A percentile compares a stretch with the other conserved stretches of the same genome.
Evolutionary conservation across 169 alveolate species (phyloP).

Genomic region (Toxoplasma gondii): DNA sequence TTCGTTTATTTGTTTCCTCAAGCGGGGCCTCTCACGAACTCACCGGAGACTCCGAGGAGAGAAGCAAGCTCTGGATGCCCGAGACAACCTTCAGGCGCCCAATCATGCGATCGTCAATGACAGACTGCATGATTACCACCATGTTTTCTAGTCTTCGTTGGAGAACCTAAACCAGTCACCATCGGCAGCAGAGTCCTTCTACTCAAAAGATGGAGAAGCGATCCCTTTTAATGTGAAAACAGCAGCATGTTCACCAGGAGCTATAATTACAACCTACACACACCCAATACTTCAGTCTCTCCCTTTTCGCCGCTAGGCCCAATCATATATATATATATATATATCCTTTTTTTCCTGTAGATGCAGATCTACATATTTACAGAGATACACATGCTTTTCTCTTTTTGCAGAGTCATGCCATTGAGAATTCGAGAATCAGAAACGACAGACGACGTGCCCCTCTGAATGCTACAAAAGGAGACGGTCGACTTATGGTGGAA

Average conservation of each 20-base stretch:
- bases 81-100: conserved; percentile 36
- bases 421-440: no score
- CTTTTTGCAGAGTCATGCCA: no score
- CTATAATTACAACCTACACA: no score
- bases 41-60: conserved; percentile 47
- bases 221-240: no score
- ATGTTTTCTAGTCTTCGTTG: conserved; percentile 50
- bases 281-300: no score
- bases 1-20: no score
- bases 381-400: neutral
- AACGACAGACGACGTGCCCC: no score
- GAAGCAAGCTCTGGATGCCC: conserved; percentile 34
- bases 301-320: neutral
- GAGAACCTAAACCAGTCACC: conserved; percentile 5
- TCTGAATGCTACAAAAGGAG: no score
- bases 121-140: conserved; percentile 45
- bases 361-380: neutral
- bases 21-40: neutral
- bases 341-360: no score
- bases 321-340: no score
- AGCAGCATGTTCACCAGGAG: neutral
- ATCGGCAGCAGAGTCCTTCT: neutral
- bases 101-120: conserved; percentile 31
- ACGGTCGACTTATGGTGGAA: no score
- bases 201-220: neutral